These are phyloP conservation scores for Gonapodya prolifera DNA, from an alignment of 192 early-diverging fungal species.

Conservation along the genomic window DNA sequence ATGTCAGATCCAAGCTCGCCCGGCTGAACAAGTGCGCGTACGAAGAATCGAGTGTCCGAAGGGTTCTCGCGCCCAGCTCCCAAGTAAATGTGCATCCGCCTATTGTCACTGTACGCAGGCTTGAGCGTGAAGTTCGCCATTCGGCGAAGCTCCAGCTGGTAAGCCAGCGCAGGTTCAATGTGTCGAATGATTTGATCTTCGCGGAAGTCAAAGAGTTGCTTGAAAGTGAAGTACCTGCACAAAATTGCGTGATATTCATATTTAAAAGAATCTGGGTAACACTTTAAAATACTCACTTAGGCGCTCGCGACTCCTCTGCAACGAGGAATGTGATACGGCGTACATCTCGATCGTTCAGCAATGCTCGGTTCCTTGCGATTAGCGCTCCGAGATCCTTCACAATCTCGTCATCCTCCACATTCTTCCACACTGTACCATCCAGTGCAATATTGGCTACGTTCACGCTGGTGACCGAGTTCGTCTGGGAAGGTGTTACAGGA, in stretches of 20 bases:
- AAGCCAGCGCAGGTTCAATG: conserved; percentile 96
- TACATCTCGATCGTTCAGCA: conserved; percentile 62
- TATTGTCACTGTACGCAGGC: conserved; percentile 86
- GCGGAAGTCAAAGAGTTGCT: conserved; percentile 63
- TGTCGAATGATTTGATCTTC: conserved; percentile 95
- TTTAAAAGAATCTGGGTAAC: too few relatives aligned
- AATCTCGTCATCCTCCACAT: conserved; percentile 50
- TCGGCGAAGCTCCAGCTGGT: conserved; percentile 87
- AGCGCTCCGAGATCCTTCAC: neutral
- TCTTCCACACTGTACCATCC: conserved; percentile 41
- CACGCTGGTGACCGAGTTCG: conserved; percentile 26
- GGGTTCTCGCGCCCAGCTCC: conserved; percentile 88
- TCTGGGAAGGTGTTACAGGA: conserved; percentile 8
- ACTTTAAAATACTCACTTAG: neutral
- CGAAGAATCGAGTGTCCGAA: conserved; percentile 92
- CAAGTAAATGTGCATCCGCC: conserved; percentile 93
- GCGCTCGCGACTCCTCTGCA: conserved; percentile 44
- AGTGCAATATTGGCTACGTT: conserved; percentile 82
- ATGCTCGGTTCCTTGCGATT: conserved; percentile 25
- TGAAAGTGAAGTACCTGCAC: conserved; percentile 93
- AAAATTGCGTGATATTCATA: conserved; percentile 39
- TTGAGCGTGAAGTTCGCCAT: conserved; percentile 92
- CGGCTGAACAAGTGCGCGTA: conserved; percentile 89
- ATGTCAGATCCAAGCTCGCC: conserved; percentile 66
- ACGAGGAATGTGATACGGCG: conserved; percentile 85